Evolutionary conservation across 179 eudicot genomes (phyloP), one percentile per base, ranked within the genome.

Genomic region (Pouteria campechiana): DNA sequence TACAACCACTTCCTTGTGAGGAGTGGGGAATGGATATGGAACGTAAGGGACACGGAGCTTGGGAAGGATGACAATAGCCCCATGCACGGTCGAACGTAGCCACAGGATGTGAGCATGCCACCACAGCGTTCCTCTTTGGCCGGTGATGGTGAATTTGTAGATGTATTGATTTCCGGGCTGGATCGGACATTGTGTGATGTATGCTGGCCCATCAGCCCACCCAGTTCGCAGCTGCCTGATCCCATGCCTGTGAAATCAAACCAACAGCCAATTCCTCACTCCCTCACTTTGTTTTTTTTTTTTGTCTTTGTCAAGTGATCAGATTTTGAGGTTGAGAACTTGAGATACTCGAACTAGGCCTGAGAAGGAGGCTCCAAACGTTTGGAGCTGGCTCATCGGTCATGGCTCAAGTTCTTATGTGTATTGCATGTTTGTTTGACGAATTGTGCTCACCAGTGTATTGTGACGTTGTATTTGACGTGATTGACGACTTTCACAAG

Each of bases 51-150:
- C 75, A 4, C 75, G 67, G 6, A 19, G 61, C 28, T 64, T 64
- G 18, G 75, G 75, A 20, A 63, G 50, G 10, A 70, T 56, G 34
- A 70, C 71, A 0, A 70, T 16, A 28, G 71, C 75, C 0, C 75
- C 75, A 31, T 70, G 75, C 3, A 70, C 57, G 3, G 75, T 70
- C 18, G 63, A 52, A 23, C 75, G 47, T 24, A 70, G 63, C 75
- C 75, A 70, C 7, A 64, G 38, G 25, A 70, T 64, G 41, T 70
- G 75, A 9, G 75, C 75, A 16, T 70, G 75, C 75, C 75, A 70
- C 1, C 41, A 43, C 4, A 70, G 68, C 15, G 75, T 70, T 13
- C 75, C 75, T 13, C 75, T 43, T 47, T 70, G 75, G 15, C 75
- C 75, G 0, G 71, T 70, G 6, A 70, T 13, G 20, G 75, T 70